Evolutionary conservation across 495 filamentous ascomycete species (phyloP), one percentile per base, ranked within the genome.

Genomic region (Neurospora sp.): DNA sequence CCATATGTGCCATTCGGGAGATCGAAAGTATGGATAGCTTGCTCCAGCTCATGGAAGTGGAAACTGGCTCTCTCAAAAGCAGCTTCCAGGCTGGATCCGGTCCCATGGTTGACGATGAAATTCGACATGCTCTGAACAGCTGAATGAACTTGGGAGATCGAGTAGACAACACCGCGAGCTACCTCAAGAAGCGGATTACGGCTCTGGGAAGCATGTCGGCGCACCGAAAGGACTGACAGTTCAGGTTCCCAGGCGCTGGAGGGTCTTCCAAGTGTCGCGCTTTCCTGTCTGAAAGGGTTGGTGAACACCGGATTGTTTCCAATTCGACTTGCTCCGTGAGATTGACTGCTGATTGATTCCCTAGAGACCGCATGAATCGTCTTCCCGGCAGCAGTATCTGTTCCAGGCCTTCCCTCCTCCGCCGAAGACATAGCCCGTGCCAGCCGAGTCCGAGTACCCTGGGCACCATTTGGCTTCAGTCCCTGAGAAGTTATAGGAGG

Each of bases 131-230:
- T 89, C 69, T 90, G 88, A 71, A 93, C 89, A 74, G 89, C 85
- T 1, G 89, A 88, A 76, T 94, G 91, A 20, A 94, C 84, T 76
- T 94, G 92, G 71, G 89, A 90, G 38, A 97, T 86, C n/a, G 94
- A 90, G 78, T 94, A 96, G 3, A 96, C 84, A n/a, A 97, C 90
- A 6, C 92, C 91, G 74, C 92, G 92, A 6, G 92, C 92, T 27
- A 90, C 89, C 78, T 94, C 90, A 39, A 93, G 85, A 4, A 94
- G 86, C 7, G 90, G 87, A 72, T 91, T 87, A 5, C 84, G 85
- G 37, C 77, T 66, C 18, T 76, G 82, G 18, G 81, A 75, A 74
- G 90, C 86, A 48, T 89, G 85, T 73, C 91, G 92, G 69, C 92
- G 88, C 77, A 94, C 93, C 3, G 93, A 93, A n/a, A 96, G 83